Conservation (phyloP, 2,329 filamentous ascomycete species). For the Penicillium occitanis region DNA sequence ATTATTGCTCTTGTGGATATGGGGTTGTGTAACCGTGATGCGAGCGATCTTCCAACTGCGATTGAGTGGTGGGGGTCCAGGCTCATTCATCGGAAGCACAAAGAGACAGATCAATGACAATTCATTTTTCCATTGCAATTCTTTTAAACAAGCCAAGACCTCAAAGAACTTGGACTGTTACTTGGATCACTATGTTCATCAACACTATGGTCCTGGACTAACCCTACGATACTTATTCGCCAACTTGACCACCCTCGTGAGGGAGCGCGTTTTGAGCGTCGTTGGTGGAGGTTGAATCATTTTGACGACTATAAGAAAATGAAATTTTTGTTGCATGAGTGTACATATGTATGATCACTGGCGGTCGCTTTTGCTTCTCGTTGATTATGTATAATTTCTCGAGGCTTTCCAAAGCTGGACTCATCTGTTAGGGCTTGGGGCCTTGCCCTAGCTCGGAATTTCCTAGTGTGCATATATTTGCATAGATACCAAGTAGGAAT, state of each 20-base stretch:
- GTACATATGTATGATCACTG: not conserved
- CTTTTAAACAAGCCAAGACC: not conserved
- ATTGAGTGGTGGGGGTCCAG: not conserved
- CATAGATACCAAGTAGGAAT: not conserved
- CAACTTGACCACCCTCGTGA: not conserved
- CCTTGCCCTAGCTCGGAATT: not conserved
- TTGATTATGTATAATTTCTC: not conserved
- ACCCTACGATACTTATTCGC: not conserved
- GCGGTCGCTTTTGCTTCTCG: not conserved
- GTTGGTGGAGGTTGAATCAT: not conserved
- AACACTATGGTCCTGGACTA: not conserved
- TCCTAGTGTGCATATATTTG: not conserved
- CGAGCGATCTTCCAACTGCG: not conserved
- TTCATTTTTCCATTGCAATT: not conserved
- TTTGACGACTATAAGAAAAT: not conserved
- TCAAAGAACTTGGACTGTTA: not conserved
- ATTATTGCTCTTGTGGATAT: not conserved
- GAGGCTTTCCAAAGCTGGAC: not conserved
- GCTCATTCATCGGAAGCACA: not conserved
- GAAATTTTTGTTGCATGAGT: not conserved
- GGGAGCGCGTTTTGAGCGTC: constrained; percentile 1
- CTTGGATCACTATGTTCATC: constrained; percentile 4
- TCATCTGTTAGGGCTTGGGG: not conserved
- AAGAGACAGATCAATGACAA: not conserved
- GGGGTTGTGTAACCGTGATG: not conserved